phyloP scores from a whole-genome alignment of 495 filamentous ascomycete genomes.

The Bacidia rubella region DNA sequence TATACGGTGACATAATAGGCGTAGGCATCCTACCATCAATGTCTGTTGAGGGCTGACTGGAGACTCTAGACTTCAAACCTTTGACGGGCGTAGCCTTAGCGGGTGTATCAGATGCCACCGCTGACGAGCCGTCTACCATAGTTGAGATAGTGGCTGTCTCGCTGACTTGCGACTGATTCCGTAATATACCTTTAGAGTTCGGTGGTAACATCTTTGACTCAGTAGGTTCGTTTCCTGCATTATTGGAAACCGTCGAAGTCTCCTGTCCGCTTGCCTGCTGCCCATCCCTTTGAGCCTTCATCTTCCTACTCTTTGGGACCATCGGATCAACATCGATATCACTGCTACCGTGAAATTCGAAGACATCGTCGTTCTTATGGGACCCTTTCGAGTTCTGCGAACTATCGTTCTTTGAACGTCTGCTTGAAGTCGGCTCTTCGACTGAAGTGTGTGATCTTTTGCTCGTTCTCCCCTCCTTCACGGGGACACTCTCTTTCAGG shows the following conservation, averaged over 20 bases:
- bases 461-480: not conserved
- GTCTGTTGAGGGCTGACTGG: not conserved
- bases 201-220: not conserved
- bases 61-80: not conserved
- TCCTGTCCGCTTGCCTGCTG: not conserved
- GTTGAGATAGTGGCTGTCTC: not conserved
- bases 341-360: conserved; percentile 8
- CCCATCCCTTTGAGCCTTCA: not conserved
- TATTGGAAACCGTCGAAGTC: not conserved
- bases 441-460: conserved; percentile 9
- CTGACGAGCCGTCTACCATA: not conserved
- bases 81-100: not conserved
- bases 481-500: not conserved
- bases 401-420: conserved; percentile 9
- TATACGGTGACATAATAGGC: not conserved
- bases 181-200: not conserved
- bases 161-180: not conserved
- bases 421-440: conserved; percentile 5
- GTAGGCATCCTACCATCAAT: conserved; percentile 3
- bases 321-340: conserved; percentile 2
- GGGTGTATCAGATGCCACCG: not conserved
- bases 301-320: not conserved
- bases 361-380: conserved; percentile 2
- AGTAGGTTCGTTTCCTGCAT: no score
- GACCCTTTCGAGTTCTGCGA: not conserved